phyloP scores from a whole-genome alignment of 2,329 filamentous ascomycete genomes.

The Fusarium sublunatum region DNA sequence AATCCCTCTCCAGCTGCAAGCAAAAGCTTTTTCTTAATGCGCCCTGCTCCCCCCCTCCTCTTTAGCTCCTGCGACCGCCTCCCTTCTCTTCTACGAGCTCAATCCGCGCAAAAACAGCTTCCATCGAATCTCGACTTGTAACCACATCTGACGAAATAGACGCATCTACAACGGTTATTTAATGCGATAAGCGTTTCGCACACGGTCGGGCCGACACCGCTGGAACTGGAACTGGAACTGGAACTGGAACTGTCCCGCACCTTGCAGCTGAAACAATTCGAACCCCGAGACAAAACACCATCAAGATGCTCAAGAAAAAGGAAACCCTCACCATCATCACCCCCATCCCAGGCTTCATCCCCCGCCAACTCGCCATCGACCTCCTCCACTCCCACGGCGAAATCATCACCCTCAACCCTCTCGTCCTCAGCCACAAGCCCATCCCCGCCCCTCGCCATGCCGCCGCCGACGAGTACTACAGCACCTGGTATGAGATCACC shows the following conservation, averaged over 20 bases:
- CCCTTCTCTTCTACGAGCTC: constrained; percentile 2
- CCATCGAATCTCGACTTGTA: not conserved
- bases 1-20: not conserved
- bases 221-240: constrained; percentile 7
- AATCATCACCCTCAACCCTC: constrained; percentile 76
- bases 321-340: constrained; percentile 75
- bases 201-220: constrained; percentile 1
- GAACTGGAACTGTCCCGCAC: not conserved
- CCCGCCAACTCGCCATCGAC: constrained; percentile 77
- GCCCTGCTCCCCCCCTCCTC: not conserved
- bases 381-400: constrained; percentile 78
- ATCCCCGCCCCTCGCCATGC: constrained; percentile 76
- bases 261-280: constrained; percentile 32
- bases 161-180: not conserved
- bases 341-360: constrained; percentile 75
- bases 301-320: constrained; percentile 69
- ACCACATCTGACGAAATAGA: constrained; percentile 1
- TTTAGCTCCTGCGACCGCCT: constrained; percentile 2
- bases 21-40: constrained; percentile 14
- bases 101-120: constrained; percentile 8
- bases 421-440: constrained; percentile 71
- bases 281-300: constrained; percentile 14
- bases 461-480: constrained; percentile 76
- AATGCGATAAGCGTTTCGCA: constrained; percentile 1
- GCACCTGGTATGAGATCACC: constrained; percentile 78